Conservation (phyloP, 2,329 filamentous ascomycete genomes). For the Epicoccum nigrum region DNA sequence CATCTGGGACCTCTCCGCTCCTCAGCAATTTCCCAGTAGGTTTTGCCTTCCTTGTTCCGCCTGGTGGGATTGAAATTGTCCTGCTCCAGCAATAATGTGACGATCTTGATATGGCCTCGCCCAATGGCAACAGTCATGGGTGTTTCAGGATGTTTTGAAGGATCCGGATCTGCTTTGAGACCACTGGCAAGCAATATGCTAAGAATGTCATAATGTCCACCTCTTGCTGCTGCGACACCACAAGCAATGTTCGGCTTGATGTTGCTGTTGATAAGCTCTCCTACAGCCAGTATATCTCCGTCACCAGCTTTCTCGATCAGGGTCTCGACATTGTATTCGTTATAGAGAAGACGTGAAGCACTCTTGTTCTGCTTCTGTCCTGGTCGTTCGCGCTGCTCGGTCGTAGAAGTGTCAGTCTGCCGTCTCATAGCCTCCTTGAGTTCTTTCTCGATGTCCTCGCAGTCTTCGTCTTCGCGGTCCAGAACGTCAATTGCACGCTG, state of each 20-base stretch:
- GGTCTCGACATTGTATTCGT: slow-evolving; percentile 57
- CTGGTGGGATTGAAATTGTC: slow-evolving; percentile 82
- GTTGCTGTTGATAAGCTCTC: slow-evolving; percentile 55
- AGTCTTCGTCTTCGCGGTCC: slow-evolving; percentile 74
- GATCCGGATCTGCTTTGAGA: slow-evolving; percentile 58
- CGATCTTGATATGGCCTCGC: slow-evolving; percentile 81
- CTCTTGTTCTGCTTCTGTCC: slow-evolving; percentile 42
- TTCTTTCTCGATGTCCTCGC: slow-evolving; percentile 77
- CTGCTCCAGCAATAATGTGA: slow-evolving; percentile 79
- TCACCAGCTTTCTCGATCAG: slow-evolving; percentile 55
- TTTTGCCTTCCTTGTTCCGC: slow-evolving; percentile 72
- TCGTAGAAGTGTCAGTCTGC: slow-evolving; percentile 56
- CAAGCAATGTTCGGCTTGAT: slow-evolving; percentile 77
- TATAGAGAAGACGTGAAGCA: slow-evolving; percentile 54
- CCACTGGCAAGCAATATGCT: slow-evolving; percentile 67
- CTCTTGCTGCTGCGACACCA: slow-evolving; percentile 88
- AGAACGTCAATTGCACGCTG: slow-evolving; percentile 90
- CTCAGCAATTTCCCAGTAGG: slow-evolving; percentile 86
- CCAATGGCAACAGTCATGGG: slow-evolving; percentile 95
- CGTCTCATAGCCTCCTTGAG: slow-evolving; percentile 64
- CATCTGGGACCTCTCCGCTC: slow-evolving; percentile 84
- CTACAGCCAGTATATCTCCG: slow-evolving; percentile 56
- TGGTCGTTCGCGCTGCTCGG: slow-evolving; percentile 51
- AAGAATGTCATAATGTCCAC: slow-evolving; percentile 86
- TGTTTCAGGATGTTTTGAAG: slow-evolving; percentile 84